Conservation (phyloP, 805 yeast species). For the Candida arabinofermentans region DNA sequence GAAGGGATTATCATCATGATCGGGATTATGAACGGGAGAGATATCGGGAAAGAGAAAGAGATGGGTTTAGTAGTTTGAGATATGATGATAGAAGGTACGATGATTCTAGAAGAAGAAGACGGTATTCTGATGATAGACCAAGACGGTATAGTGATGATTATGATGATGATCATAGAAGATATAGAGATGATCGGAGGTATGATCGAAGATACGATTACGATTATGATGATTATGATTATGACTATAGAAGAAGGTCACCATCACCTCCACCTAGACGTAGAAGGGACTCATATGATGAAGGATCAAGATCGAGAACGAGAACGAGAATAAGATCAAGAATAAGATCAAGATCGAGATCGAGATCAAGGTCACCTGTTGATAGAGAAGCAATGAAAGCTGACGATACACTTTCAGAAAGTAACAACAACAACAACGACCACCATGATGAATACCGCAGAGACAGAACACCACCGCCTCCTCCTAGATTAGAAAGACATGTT, state of each 20-base stretch:
- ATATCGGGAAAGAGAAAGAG: conserved; percentile 19
- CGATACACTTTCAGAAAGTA: too few relatives aligned
- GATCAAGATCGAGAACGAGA: conserved; percentile 1
- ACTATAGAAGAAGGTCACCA: too few relatives aligned
- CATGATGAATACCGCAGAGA: conserved; percentile 1
- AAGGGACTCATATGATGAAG: not conserved
- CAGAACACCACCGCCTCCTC: conserved; percentile 7
- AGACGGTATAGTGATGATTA: conserved; percentile 12
- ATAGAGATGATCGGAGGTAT: conserved; percentile 9
- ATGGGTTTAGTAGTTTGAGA: not conserved
- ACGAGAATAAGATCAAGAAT: not conserved
- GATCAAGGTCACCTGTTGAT: not conserved
- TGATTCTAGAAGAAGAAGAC: conserved; percentile 2
- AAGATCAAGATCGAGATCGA: not conserved
- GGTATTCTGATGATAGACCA: conserved; percentile 13
- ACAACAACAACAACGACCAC: not conserved
- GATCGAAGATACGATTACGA: conserved; percentile 3
- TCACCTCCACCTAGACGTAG: too few relatives aligned
- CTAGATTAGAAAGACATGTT: not conserved
- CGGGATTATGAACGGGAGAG: conserved; percentile 25
- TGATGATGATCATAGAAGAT: conserved; percentile 16
- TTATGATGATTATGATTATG: not conserved
- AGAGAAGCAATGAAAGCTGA: not conserved
- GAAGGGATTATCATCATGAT: conserved; percentile 26
- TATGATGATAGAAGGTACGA: conserved; percentile 8